Conservation (phyloP, 2,329 filamentous ascomycete species). For the Elsinoe perseae region DNA sequence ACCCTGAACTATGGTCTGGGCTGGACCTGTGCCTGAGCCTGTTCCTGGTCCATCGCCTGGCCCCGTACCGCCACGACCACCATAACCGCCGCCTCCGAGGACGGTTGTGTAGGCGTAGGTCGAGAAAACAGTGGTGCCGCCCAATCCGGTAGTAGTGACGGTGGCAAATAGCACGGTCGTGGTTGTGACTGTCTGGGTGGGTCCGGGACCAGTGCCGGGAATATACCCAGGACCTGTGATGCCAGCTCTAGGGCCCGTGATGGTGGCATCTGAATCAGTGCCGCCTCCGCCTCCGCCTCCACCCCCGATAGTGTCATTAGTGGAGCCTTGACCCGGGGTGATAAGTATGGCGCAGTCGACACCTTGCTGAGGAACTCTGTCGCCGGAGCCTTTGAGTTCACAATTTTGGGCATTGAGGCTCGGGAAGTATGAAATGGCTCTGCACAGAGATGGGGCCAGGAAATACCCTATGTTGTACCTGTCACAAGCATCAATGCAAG, state of each 20-base stretch:
- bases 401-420: conserved; percentile 22
- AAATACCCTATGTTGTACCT: conserved; percentile 26
- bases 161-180: conserved; percentile 24
- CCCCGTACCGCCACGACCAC: conserved; percentile 20
- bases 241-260: not conserved
- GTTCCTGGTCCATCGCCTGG: conserved; percentile 15
- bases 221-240: conserved; percentile 10
- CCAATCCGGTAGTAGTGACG: conserved; percentile 4
- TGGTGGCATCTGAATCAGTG: conserved; percentile 19
- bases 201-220: conserved; percentile 16
- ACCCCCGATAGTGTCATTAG: conserved; percentile 19
- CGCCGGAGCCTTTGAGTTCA: conserved; percentile 21
- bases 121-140: conserved; percentile 21
- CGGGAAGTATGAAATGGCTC: conserved; percentile 24
- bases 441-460: conserved; percentile 22
- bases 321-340: conserved; percentile 17
- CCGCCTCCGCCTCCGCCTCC: conserved; percentile 19
- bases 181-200: conserved; percentile 13
- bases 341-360: conserved; percentile 21
- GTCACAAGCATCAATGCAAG: conserved; percentile 28
- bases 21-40: conserved; percentile 17
- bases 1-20: conserved; percentile 7
- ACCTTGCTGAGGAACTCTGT: conserved; percentile 14
- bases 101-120: conserved; percentile 24
- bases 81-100: conserved; percentile 22